Base-by-base conservation (phyloP, 805 yeast genomes). In the Myxozyma sirexii region DNA sequence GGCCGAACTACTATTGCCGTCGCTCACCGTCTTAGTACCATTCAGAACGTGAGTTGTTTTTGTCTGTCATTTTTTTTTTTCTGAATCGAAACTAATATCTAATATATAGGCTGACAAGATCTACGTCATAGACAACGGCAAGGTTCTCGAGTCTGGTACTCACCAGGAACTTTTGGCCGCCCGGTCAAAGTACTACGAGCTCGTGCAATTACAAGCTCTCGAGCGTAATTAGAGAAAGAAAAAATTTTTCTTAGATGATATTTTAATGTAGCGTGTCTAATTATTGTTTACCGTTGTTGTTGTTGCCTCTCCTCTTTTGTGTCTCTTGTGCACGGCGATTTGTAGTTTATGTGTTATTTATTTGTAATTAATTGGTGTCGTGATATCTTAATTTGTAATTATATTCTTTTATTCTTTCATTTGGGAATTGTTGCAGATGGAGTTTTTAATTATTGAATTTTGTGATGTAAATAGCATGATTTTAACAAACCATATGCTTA, bases 1-100 rank as follows among this genome's bases (percentile, higher is more conserved):
- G 76, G 82, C 29, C 84, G 91, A 67, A 86, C 92, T 1, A 84
- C 87, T 45, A 74, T 87, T 64, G 87, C 91, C 68, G 85, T 87
- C 73, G 92, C 92, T 13, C 93, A 87, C 71, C 76, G 93, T 68
- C 77, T 87, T 74, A 81, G 81, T 65, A 84, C 88, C 0, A 84
- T 84, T 62, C 72, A 76, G 47, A 77, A 79, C 58, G 61, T 37
- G 15, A 21, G 35, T 42, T 41, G 1, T 23, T 31, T 21, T n/a
- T 7, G 12, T 45, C 23, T 27, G 15, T 44, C 27, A n/a, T 27
- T 3, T n/a, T 47, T 31, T 41, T 23, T 21, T 29, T n/a, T 26
- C 21, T 45, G 31, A 4, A 13, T 19, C 23, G 13, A 21, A 23
- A 19, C 45, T 27, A 12, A 54, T 27, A 7, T 4, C 4, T 23